Conservation (phyloP, 192 early-diverging fungal genomes). For the Rhizophagus clarus region DNA sequence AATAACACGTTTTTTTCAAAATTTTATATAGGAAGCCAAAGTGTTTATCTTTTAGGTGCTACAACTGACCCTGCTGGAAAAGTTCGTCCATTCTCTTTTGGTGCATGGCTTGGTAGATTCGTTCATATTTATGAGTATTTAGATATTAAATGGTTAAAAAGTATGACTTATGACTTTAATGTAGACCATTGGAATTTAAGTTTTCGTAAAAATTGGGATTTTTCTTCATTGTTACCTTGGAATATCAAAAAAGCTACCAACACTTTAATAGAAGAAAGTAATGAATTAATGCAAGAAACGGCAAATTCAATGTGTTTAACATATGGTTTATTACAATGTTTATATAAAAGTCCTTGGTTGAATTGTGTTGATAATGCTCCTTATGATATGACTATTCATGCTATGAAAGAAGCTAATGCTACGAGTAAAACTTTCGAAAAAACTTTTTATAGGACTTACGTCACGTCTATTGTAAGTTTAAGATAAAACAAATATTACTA, state of each 20-base stretch:
- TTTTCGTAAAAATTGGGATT: slow-evolving; percentile 6
- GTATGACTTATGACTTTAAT: slow-evolving; percentile 9
- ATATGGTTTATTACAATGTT: slow-evolving; percentile 19
- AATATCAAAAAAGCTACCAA: background rate
- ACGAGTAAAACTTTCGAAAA: slow-evolving; percentile 18
- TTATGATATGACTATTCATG: slow-evolving; percentile 26
- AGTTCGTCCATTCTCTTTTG: slow-evolving; percentile 20
- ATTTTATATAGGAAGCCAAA: slow-evolving; percentile 11
- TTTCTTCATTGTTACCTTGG: background rate
- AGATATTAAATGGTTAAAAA: slow-evolving; percentile 28
- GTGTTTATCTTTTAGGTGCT: background rate
- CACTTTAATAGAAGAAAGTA: background rate
- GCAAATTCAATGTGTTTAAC: background rate
- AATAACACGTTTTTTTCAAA: too few relatives aligned
- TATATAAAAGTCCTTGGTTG: slow-evolving; percentile 19
- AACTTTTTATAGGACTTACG: slow-evolving; percentile 27
- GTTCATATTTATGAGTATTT: slow-evolving; percentile 27
- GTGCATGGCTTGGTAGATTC: slow-evolving; percentile 19
- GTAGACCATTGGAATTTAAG: slow-evolving; percentile 25
- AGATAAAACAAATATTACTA: background rate
- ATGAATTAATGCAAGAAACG: background rate
- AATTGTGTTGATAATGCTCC: slow-evolving; percentile 16
- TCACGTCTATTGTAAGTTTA: slow-evolving; percentile 22
- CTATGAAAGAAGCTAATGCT: slow-evolving; percentile 22
- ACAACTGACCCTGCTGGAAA: background rate